Base-by-base conservation (phyloP, 345 rosid genomes). In the Rhodomyrtus tomentosa region DNA sequence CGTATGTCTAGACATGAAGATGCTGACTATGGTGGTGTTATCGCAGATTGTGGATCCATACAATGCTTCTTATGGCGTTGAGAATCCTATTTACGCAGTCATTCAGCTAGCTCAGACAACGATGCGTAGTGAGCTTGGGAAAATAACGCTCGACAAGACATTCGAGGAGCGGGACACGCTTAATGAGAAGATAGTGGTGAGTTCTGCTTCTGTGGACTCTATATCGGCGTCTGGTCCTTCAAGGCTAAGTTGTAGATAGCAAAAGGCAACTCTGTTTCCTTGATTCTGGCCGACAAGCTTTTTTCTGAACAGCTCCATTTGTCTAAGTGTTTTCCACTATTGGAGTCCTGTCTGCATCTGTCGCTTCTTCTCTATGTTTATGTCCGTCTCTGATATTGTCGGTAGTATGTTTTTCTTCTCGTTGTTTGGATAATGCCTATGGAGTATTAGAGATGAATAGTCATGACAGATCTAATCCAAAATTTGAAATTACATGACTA, bases 91-190 rank as follows among this genome's bases (percentile, higher is more conserved):
- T 53, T 97, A 94, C 59, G 98, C 99, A 50, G 98, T 95, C 48
- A 90, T 94, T 49, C 99, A 97, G 89, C 91, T 95, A 50, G 99
- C 99, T 6, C 99, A 95, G 87, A 95, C 99, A 11, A 94, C 99
- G 1, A 97, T 97, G 99, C 96, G 99, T 49, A 97, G 99, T 56
- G 98, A 97, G 90, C 96, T 95, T 3, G 99, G 99, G 15, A 97
- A 97, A 85, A 97, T 97, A 42, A 95, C 99, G 0, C 99, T 97
- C 80, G 99, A 97, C 88, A 95, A 97, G 93, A 97, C 99, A 10
- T 97, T 97, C 54, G 99, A 95, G 86, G 99, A 95, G 88, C 91
- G 99, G 38, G 99, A 95, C 84, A 94, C 96, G 2, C 95, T 97
- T 36, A 97, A 95, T 76, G 98, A 90, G 22, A 94, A 95, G 93